Percentiles rank a stretch among this genome's conserved stretches.
phyloP scores from a whole-genome alignment of 208 protist species.

The Wallacemonas collosoma region DNA sequence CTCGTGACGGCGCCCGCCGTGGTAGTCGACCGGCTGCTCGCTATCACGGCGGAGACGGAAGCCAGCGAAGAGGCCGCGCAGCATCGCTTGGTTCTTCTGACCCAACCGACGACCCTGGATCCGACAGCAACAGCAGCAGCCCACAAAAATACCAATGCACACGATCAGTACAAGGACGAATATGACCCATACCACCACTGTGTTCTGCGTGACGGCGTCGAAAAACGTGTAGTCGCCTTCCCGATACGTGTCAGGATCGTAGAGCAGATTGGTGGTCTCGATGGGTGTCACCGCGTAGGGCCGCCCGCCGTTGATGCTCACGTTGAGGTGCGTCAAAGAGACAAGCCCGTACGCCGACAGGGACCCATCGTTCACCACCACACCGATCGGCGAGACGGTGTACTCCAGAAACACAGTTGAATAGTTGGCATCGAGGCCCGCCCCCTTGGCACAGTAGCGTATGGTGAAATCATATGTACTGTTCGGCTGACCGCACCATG shows the following conservation, averaged over 20 bases:
- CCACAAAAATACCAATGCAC: slow-evolving; percentile 6
- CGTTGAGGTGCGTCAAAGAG: background rate
- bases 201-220: slow-evolving; percentile 6
- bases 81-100: slow-evolving; percentile 8
- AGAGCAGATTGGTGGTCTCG: background rate
- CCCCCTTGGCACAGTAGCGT: slow-evolving; percentile 10
- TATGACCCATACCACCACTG: slow-evolving; percentile 18
- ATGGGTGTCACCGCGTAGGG: background rate
- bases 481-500: slow-evolving; percentile 17
- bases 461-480: slow-evolving; percentile 3
- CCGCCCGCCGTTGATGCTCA: background rate
- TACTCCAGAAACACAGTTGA: slow-evolving; percentile 7
- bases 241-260: slow-evolving; percentile 8
- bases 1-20: background rate
- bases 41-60: slow-evolving; percentile 2
- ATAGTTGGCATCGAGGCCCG: background rate
- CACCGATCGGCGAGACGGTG: background rate
- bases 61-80: slow-evolving; percentile 15
- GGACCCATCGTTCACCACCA: background rate
- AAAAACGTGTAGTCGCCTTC: background rate
- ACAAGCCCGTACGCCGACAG: background rate
- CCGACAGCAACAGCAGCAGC: slow-evolving; percentile 17
- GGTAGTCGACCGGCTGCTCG: background rate
- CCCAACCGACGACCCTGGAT: slow-evolving; percentile 1
- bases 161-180: slow-evolving; percentile 17